phyloP scores from a whole-genome alignment of 2,329 filamentous ascomycete genomes.

The Diaporthe eres region DNA sequence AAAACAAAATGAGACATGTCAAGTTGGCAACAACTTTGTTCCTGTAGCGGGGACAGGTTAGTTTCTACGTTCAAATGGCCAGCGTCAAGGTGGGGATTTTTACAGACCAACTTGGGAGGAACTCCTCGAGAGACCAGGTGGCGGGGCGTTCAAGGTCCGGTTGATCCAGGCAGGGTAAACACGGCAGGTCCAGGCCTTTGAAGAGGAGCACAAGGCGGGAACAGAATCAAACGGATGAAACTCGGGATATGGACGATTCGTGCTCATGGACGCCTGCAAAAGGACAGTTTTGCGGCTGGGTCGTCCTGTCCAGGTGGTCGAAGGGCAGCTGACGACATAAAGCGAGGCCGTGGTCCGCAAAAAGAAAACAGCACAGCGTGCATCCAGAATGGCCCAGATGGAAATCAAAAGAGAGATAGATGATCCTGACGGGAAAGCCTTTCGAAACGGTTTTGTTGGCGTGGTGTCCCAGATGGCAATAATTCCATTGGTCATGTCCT shows the following conservation, averaged over 20 bases:
- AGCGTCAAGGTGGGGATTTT: slow-evolving; percentile 45
- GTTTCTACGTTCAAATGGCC: slow-evolving; percentile 44
- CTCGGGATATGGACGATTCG: neutral
- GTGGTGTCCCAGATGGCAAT: no score
- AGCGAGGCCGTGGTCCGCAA: neutral
- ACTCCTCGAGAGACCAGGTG: slow-evolving; percentile 23
- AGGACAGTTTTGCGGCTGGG: neutral
- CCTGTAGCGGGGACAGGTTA: slow-evolving; percentile 57
- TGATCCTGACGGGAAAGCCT: neutral
- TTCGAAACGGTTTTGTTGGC: neutral
- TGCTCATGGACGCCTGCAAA: neutral
- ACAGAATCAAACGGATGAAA: neutral
- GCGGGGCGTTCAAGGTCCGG: slow-evolving; percentile 35
- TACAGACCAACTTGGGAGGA: slow-evolving; percentile 56
- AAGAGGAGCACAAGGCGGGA: neutral
- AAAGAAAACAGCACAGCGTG: slow-evolving; percentile 5
- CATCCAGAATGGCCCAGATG: neutral
- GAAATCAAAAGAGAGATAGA: neutral
- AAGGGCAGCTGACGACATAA: neutral
- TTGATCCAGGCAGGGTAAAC: neutral
- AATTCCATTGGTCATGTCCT: neutral
- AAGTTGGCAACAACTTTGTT: slow-evolving; percentile 70
- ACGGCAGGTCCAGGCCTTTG: neutral
- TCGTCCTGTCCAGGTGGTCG: neutral
- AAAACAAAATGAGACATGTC: slow-evolving; percentile 49